Percentiles rank a stretch among this genome's conserved stretches.
Evolutionary conservation across 768 basidiomycete genomes (phyloP).

Genomic region (Pleurotus platypus): DNA sequence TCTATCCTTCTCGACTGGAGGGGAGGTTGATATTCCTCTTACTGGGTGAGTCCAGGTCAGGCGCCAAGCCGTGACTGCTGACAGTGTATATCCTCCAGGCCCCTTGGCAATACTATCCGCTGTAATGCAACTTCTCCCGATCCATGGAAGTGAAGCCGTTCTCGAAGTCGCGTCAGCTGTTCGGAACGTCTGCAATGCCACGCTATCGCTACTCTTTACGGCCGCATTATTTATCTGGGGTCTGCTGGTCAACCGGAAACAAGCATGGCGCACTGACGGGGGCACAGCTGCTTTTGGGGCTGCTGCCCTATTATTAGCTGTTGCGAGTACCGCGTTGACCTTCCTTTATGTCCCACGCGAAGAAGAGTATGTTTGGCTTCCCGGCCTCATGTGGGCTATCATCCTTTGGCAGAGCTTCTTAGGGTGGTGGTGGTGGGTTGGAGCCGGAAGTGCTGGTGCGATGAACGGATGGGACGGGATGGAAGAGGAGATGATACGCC

Average conservation of each 20-base stretch:
- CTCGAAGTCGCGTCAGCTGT: constrained; percentile 65
- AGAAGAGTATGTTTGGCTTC: constrained; percentile 90
- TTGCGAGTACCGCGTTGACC: constrained; percentile 81
- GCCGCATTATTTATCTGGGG: constrained; percentile 91
- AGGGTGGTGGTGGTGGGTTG: constrained; percentile 99
- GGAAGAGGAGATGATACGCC: constrained; percentile 54
- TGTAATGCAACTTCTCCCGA: constrained; percentile 77
- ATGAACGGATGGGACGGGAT: constrained; percentile 42
- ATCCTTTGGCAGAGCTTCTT: constrained; percentile 97
- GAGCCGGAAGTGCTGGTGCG: constrained; percentile 76
- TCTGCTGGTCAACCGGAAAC: constrained; percentile 77
- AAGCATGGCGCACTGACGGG: constrained; percentile 96
- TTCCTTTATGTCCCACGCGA: constrained; percentile 82
- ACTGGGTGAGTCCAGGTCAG: constrained; percentile 47
- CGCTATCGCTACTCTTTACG: constrained; percentile 94
- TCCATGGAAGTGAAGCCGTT: constrained; percentile 41
- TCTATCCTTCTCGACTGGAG: constrained; percentile 91
- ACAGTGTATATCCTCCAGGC: constrained; percentile 31
- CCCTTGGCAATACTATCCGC: constrained; percentile 86
- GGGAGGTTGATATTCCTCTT: constrained; percentile 80
- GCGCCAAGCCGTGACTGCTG: too few relatives aligned
- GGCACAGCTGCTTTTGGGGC: constrained; percentile 93
- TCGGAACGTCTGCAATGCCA: constrained; percentile 93
- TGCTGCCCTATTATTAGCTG: constrained; percentile 78
- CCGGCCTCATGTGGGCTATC: constrained; percentile 84